phyloP scores from a whole-genome alignment of 169 alveolate genomes.

The Neospora caninum region DNA sequence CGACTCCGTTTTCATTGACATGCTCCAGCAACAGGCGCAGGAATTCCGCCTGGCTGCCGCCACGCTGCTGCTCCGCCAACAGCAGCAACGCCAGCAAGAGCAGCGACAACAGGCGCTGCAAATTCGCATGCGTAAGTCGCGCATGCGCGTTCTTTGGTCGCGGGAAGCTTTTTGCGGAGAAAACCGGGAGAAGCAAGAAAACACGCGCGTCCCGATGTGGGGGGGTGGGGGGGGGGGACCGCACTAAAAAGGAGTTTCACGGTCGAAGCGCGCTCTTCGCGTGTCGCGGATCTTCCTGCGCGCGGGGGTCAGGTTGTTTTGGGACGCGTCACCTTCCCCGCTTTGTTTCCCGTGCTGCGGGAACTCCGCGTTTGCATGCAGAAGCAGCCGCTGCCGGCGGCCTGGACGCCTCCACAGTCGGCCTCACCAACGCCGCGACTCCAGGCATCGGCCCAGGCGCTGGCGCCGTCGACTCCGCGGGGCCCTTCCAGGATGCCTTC shows the following conservation, averaged over 20 bases:
- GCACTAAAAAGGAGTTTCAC: too few species aligned
- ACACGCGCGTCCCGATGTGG: too few species aligned
- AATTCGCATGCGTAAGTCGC: neutral
- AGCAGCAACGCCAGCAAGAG: conserved; percentile 31
- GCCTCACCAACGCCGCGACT: neutral
- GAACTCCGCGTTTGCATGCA: too few species aligned
- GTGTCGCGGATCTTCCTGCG: too few species aligned
- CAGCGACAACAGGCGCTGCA: conserved; percentile 22
- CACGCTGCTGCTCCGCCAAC: conserved; percentile 13
- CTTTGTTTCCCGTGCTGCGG: too few species aligned
- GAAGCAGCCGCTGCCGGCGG: neutral
- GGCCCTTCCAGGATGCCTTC: neutral
- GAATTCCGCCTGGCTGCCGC: conserved; percentile 23
- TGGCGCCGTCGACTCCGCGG: neutral
- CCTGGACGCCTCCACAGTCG: neutral
- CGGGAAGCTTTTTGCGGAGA: too few species aligned
- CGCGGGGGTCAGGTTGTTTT: too few species aligned
- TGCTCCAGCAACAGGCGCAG: conserved; percentile 11
- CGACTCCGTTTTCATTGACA: neutral
- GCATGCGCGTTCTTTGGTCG: too few species aligned
- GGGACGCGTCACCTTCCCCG: neutral
- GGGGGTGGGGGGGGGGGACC: too few species aligned
- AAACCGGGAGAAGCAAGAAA: too few species aligned
- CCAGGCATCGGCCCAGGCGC: neutral
- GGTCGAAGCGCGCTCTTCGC: too few species aligned